A percentile compares a stretch with the other conserved stretches of the same genome.
These are phyloP conservation scores for Collybiopsis luxurians DNA, from an alignment of 768 basidiomycete species.

Conservation along the genomic window DNA sequence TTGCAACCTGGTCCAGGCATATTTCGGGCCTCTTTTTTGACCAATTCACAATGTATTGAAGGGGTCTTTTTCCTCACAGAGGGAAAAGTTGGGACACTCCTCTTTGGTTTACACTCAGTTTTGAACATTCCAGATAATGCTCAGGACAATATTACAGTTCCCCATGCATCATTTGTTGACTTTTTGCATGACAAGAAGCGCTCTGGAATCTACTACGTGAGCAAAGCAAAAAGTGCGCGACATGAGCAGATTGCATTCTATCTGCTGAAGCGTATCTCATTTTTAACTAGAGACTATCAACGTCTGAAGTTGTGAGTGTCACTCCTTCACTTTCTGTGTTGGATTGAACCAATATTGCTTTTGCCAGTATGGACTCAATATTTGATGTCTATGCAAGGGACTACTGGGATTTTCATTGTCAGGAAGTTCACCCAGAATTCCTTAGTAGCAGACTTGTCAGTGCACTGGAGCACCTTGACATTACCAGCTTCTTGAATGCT, in stretches of 20 bases:
- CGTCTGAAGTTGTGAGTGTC: not conserved
- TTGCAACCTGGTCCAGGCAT: no score
- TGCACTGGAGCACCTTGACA: not conserved
- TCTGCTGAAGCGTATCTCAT: not conserved
- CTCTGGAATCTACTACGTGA: slow-evolving; percentile 26
- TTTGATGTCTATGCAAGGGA: not conserved
- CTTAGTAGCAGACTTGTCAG: not conserved
- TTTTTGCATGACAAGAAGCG: slow-evolving; percentile 28
- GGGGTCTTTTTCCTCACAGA: slow-evolving; percentile 4
- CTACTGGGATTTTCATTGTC: not conserved
- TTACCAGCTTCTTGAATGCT: not conserved
- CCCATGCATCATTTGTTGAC: slow-evolving; percentile 31
- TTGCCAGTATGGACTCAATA: not conserved
- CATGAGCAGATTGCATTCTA: not conserved
- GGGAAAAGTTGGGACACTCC: not conserved
- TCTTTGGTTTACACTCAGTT: slow-evolving; percentile 10
- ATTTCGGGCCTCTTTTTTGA: no score
- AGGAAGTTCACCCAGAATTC: not conserved
- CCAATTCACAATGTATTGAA: not conserved
- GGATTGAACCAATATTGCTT: no score
- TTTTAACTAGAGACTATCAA: not conserved
- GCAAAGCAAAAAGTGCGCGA: slow-evolving; percentile 6
- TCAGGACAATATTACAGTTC: slow-evolving; percentile 21
- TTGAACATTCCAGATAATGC: slow-evolving; percentile 8
- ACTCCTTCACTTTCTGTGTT: no score